Percentiles rank a stretch among this genome's conserved stretches.
These are phyloP conservation scores for Dactylellina drechsleri DNA, from an alignment of 2,329 filamentous ascomycete genomes.

Conservation along the genomic window DNA sequence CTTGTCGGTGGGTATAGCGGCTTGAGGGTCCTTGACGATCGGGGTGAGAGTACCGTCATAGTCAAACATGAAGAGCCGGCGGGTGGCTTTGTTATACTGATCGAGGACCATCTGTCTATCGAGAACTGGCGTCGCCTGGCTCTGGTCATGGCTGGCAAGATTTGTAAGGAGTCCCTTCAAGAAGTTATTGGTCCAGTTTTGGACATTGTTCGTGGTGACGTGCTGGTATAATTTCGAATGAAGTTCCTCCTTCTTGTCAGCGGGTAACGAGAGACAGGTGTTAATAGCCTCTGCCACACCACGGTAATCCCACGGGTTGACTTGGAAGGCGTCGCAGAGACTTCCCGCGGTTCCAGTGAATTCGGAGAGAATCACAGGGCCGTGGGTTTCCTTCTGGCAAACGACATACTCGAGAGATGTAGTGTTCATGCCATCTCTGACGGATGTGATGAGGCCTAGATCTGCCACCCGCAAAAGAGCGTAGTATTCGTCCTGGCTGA, in stretches of 20 bases:
- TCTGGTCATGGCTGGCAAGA: conserved; percentile 75
- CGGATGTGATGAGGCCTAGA: conserved; percentile 92
- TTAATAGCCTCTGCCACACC: conserved; percentile 87
- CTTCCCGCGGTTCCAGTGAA: conserved; percentile 94
- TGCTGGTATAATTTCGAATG: conserved; percentile 82
- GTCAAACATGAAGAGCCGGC: conserved; percentile 96
- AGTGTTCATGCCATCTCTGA: conserved; percentile 97
- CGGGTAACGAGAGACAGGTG: conserved; percentile 79
- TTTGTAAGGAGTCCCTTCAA: conserved; percentile 82
- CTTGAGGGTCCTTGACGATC: conserved; percentile 89
- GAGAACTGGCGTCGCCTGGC: conserved; percentile 80
- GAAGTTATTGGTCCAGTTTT: conserved; percentile 84
- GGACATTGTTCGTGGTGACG: conserved; percentile 85
- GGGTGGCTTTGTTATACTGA: conserved; percentile 73
- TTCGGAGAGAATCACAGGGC: conserved; percentile 91
- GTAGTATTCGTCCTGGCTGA: conserved; percentile 90
- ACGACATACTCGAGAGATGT: conserved; percentile 94
- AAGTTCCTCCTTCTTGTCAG: conserved; percentile 73
- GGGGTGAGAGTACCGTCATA: conserved; percentile 97
- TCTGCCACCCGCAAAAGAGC: conserved; percentile 89
- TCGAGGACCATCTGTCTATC: conserved; percentile 77
- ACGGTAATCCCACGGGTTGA: conserved; percentile 93
- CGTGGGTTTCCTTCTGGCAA: conserved; percentile 85
- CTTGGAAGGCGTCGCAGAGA: conserved; percentile 85
- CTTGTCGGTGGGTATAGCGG: conserved; percentile 85